A percentile compares a stretch with the other conserved stretches of the same genome.
Evolutionary conservation across 345 rosid species (phyloP).

Genomic region (Eucalyptus paniculata): DNA sequence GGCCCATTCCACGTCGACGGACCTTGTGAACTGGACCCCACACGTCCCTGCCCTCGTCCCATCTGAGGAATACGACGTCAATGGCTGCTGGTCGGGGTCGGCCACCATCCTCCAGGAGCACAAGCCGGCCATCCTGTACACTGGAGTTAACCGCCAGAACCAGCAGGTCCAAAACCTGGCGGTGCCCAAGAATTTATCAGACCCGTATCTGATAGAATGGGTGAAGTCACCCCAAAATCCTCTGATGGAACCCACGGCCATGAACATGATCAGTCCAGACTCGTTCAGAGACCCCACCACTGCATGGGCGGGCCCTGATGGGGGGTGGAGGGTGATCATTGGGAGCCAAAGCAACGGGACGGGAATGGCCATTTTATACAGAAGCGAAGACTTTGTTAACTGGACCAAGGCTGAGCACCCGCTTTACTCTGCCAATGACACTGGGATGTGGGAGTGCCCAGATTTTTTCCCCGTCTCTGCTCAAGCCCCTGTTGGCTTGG

Average conservation of each 20-base stretch:
- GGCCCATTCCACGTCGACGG: slow-evolving; percentile 54
- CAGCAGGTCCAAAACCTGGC: slow-evolving; percentile 35
- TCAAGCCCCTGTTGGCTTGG: slow-evolving; percentile 7
- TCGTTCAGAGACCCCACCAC: slow-evolving; percentile 50
- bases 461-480: slow-evolving; percentile 37
- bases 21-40: slow-evolving; percentile 38
- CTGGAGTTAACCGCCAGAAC: slow-evolving; percentile 10
- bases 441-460: slow-evolving; percentile 55
- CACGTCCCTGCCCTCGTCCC: slow-evolving; percentile 24
- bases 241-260: slow-evolving; percentile 4
- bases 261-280: slow-evolving; percentile 11
- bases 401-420: slow-evolving; percentile 22
- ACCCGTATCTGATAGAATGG: slow-evolving; percentile 36
- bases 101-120: slow-evolving; percentile 20
- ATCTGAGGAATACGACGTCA: slow-evolving; percentile 13
- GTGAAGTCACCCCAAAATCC: slow-evolving; percentile 30
- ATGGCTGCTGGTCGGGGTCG: slow-evolving; percentile 54
- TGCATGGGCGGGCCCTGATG: slow-evolving; percentile 27
- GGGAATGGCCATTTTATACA: slow-evolving; percentile 20
- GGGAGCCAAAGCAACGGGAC: slow-evolving; percentile 7
- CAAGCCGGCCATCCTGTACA: slow-evolving; percentile 32
- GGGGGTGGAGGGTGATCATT: slow-evolving; percentile 19
- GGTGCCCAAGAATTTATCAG: slow-evolving; percentile 24
- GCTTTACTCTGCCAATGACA: slow-evolving; percentile 3
- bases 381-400: slow-evolving; percentile 23